Evolutionary conservation across 352 stramenopile genomes (phyloP).

Genomic region (Pythium phragmiticola): DNA sequence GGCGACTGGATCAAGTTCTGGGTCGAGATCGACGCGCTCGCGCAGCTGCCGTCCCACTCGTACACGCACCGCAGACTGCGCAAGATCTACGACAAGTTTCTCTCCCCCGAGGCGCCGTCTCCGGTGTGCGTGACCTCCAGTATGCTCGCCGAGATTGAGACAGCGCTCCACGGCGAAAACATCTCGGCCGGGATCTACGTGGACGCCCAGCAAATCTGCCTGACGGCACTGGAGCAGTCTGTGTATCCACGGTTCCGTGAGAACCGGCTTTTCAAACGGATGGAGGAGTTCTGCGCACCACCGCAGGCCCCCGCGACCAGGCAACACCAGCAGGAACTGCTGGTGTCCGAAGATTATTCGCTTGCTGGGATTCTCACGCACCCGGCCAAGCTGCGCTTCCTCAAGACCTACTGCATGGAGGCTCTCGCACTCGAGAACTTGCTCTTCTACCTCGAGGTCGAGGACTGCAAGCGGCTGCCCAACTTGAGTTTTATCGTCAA

Average conservation of each 20-base stretch:
- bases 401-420: constrained; percentile 88
- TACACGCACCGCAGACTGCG: constrained; percentile 77
- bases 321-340: constrained; percentile 26
- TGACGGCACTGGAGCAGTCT: constrained; percentile 63
- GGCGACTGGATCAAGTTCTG: constrained; percentile 75
- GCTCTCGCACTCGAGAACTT: constrained; percentile 78
- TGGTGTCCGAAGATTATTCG: constrained; percentile 50
- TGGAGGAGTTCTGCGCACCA: constrained; percentile 66
- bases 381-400: constrained; percentile 74
- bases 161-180: constrained; percentile 56
- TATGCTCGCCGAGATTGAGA: constrained; percentile 73
- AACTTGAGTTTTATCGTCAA: constrained; percentile 82
- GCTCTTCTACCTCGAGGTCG: constrained; percentile 83
- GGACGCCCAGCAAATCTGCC: constrained; percentile 64
- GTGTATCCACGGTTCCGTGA: constrained; percentile 79
- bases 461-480: constrained; percentile 80
- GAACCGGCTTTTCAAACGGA: constrained; percentile 72
- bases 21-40: constrained; percentile 78
- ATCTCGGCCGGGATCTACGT: constrained; percentile 71
- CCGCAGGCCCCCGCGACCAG: constrained; percentile 16
- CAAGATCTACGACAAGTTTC: constrained; percentile 88
- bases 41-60: constrained; percentile 68
- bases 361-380: constrained; percentile 62
- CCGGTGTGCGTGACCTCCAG: constrained; percentile 70
- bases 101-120: constrained; percentile 63